Evolutionary conservation across 306 rosid genomes (phyloP), one percentile per base, ranked within the genome.

Genomic region (Pterocarpus santalinus): DNA sequence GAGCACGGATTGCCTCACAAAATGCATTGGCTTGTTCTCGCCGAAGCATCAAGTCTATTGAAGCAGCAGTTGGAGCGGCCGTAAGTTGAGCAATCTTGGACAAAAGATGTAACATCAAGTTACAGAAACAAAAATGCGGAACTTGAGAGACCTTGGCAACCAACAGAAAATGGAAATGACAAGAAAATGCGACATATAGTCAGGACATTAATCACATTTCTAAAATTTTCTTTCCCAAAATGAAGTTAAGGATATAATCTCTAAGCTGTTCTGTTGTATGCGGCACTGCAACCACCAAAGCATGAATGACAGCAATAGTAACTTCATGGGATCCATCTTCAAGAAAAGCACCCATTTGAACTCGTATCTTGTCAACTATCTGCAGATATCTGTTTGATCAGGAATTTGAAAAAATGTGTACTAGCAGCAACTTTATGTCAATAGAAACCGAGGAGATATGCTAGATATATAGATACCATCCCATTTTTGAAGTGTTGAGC

Each of bases 291-390:
- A 93, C 86, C 75, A 90, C 90, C 85, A 95, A 77, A 5, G 99
- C 96, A 81, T 92, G 98, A 85, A 95, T 85, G 52, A 86, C 99
- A 57, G 96, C 97, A 72, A 93, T 61, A 11, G 92, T 86, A 62
- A 93, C 95, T 91, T 95, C 98, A 79, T 95, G 99, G 73, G 98
- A 93, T 80, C 99, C 98, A 89, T 95, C 99, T 83, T 95, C 99
- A 70, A 95, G 91, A 82, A 95, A 95, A 82, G 99, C 99, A 85
- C 93, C 97, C 97, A 95, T 93, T 88, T 95, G 99, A 82, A 93
- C 93, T 17, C 98, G 92, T 88, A 95, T 93, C 88, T 95, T 93
- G 73, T 95, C 99, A 69, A 95, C 94, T 85, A 95, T 93, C 99
- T 93, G 81, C 80, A 56, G 79, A 64, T 63, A 5, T 66, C 16